Evolutionary conservation across 2,329 filamentous ascomycete species (phyloP), one percentile per base, ranked within the genome.

Genomic region (Cladorrhinum sp.): DNA sequence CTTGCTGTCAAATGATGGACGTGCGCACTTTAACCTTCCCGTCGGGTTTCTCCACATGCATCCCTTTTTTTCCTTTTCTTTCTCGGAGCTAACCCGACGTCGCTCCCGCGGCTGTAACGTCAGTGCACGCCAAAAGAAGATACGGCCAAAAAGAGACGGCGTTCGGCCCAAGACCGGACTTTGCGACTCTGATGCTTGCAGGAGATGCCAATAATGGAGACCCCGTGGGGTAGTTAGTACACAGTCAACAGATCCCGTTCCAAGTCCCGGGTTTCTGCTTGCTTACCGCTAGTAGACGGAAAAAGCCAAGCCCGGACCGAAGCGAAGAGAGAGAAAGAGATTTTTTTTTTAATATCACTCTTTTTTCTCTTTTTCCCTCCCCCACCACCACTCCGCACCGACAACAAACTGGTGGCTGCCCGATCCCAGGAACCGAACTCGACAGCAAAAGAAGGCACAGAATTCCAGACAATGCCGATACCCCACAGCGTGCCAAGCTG

Each of bases 331-430:
- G n/a, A n/a, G n/a, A n/a, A n/a, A n/a, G n/a, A n/a, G n/a, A n/a
- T n/a, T n/a, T n/a, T n/a, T 10, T 23, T 36, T 36, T 36, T 36
- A 5, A 36, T 36, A 36, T 36, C 33, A 16, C 33, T 16, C 7
- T 21, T 49, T 20, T n/a, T 49, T 16, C 12, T 46, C 14, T 46
- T 46, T 46, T 46, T 18, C 30, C 20, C 24, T 14, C 59, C 59
- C 59, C 56, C 62, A 64, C 57, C 62, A 52, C 62, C 59, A 62
- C 59, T 57, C 61, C 61, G 61, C 57, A 55, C 52, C 30, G 23
- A 52, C 23, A 8, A 39, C 49, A n/a, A n/a, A n/a, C n/a, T n/a
- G n/a, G n/a, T n/a, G n/a, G n/a, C n/a, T n/a, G n/a, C n/a, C n/a
- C n/a, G n/a, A n/a, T 26, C 10, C 21, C 21, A 20, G 33, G 8